Base-by-base conservation (phyloP, 1,139 yeast species). In the Arxiozyma heterogenica region DNA sequence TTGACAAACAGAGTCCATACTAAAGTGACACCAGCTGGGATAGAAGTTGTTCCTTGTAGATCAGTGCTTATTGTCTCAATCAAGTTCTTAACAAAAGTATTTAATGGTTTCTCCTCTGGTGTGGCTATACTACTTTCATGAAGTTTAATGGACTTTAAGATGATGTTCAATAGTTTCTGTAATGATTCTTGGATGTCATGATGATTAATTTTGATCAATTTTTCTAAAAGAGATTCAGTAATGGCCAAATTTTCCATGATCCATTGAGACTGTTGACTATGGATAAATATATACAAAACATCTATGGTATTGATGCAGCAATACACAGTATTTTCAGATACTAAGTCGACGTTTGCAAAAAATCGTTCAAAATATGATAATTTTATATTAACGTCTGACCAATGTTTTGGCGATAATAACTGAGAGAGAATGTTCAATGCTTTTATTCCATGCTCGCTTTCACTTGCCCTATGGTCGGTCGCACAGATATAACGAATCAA, bases 231-330 rank as follows among this genome's bases (percentile, higher is more conserved):
- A 55, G 80, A 80, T 61, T 86, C 91, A 47, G 93, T 76, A 48
- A 82, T 82, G 1, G 78, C 73, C 49, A 89, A 72, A 60, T 88
- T 86, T 6, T 82, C 78, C 49, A 85, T 73, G 54, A 91, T 83
- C 96, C 96, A 91, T 23, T 76, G 80, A 0, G 86, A 70, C 1
- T 82, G 71, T 68, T 87, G 87, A 78, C 93, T 86, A 58, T 83
- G 86, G 55, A 93, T 73, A 1, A 90, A 89, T 51, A 90, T 89
- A n/a, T 85, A 84, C 51, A 94, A 76, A 0, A 93, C 97, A 67
- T 89, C 96, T 54, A 94, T 72, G 0, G 98, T 96, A 69, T 93
- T 94, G 62, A 91, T 74, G 62, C 96, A 88, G 60, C 87, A 83
- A 3, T 90, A 89, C 42, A 89, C 58, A 11, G 77, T 69, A 50